Conservation (phyloP, 169 alveolate species). For the Eimeria zaria region DNA sequence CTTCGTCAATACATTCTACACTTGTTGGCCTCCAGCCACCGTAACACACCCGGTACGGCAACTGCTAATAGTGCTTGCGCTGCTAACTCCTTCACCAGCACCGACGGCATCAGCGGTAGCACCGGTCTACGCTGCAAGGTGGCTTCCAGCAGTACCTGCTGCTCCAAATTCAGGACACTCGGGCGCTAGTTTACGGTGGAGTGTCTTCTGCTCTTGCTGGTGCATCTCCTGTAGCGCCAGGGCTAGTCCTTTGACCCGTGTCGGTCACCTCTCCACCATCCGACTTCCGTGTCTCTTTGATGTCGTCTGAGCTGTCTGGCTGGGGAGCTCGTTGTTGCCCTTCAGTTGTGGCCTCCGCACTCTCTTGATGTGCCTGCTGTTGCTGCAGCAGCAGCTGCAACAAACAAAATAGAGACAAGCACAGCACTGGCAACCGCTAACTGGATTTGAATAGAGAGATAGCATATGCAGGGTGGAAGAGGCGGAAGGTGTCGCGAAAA, state of each 20-base stretch:
- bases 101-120: conserved; percentile 17
- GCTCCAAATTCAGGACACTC: not conserved
- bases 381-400: conserved; percentile 61
- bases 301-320: conserved; percentile 17
- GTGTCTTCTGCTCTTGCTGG: not conserved
- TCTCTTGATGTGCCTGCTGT: conserved; percentile 24
- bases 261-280: not conserved
- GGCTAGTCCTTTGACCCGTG: not conserved
- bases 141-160: conserved; percentile 52
- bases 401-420: not conserved
- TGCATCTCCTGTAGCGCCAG: not conserved
- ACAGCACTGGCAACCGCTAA: conserved; percentile 14
- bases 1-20: not conserved
- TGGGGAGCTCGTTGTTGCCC: conserved; percentile 17
- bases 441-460: not conserved
- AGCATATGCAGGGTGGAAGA: not conserved
- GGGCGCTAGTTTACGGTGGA: not conserved
- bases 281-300: not conserved
- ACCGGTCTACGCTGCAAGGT: not conserved
- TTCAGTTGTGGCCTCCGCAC: conserved; percentile 37
- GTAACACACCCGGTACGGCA: not conserved
- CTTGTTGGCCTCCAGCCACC: conserved; percentile 9
- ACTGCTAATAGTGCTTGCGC: not conserved
- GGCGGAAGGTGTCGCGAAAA: no score
- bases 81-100: not conserved